These are phyloP conservation scores for Ajuga reptans DNA, from an alignment of 305 asterid genomes.

Conservation along the genomic window DNA sequence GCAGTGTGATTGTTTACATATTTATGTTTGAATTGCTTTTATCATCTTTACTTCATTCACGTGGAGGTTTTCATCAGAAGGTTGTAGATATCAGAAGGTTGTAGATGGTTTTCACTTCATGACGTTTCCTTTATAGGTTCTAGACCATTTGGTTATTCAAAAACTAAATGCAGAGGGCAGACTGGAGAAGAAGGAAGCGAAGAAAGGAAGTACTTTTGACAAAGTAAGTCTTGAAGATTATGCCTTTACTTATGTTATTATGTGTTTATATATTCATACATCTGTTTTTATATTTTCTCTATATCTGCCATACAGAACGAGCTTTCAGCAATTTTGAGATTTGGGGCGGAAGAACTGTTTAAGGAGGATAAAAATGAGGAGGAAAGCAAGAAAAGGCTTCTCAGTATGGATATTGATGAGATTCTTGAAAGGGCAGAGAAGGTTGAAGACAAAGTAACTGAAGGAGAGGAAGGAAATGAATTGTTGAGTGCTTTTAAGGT, in stretches of 20 bases:
- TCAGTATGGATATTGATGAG: slow-evolving; percentile 93
- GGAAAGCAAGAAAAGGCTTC: slow-evolving; percentile 92
- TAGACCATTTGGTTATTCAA: slow-evolving; percentile 97
- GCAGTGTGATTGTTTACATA: slow-evolving; percentile 7
- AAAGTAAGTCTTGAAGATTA: slow-evolving; percentile 49
- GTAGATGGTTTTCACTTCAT: slow-evolving; percentile 13
- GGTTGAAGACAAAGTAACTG: slow-evolving; percentile 79
- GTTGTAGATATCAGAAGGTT: no score
- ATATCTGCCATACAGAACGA: slow-evolving; percentile 57
- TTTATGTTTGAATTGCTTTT: background rate
- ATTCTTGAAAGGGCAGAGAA: slow-evolving; percentile 99
- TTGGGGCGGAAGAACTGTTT: slow-evolving; percentile 97
- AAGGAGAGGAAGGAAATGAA: slow-evolving; percentile 69
- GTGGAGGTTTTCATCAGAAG: background rate
- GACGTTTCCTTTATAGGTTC: slow-evolving; percentile 48
- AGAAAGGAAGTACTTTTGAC: slow-evolving; percentile 79
- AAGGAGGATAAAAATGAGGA: slow-evolving; percentile 92
- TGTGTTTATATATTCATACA: background rate
- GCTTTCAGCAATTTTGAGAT: slow-evolving; percentile 95
- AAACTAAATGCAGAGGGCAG: slow-evolving; percentile 95
- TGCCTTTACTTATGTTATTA: slow-evolving; percentile 3
- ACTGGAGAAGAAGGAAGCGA: slow-evolving; percentile 94
- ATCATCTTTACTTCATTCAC: background rate
- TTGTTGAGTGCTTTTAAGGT: slow-evolving; percentile 92
- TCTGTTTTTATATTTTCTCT: slow-evolving; percentile 8